Evolutionary conservation across 306 rosid species (phyloP).

Genomic region (Castanopsis chinensis): DNA sequence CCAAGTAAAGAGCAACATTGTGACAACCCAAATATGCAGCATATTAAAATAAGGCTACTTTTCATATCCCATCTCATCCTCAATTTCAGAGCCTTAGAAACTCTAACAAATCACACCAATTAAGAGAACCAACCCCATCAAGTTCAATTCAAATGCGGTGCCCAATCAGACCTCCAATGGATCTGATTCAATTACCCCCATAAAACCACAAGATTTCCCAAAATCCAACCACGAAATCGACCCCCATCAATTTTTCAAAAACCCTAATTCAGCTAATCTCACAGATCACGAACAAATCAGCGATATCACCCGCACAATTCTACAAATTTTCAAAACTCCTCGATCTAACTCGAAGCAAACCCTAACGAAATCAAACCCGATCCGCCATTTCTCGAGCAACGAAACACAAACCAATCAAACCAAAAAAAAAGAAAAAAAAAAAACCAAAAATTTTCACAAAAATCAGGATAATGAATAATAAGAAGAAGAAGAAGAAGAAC

Average conservation of each 20-base stretch:
- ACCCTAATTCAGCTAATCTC: conserved; percentile 22
- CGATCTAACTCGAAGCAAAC: conserved; percentile 1
- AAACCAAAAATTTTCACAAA: not conserved
- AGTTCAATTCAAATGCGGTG: not conserved
- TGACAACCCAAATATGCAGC: not conserved
- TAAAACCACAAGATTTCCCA: not conserved
- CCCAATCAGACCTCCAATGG: not conserved
- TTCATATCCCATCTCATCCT: not conserved
- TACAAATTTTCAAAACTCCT: not conserved
- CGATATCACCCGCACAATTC: not conserved
- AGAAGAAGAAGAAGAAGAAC: conserved; percentile 22
- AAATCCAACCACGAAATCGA: conserved; percentile 28
- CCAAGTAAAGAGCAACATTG: not conserved
- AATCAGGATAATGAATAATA: no score
- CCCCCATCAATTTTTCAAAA: not conserved
- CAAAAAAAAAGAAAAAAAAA: not conserved
- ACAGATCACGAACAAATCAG: conserved; percentile 20
- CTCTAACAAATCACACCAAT: not conserved
- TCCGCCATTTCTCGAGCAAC: conserved; percentile 23
- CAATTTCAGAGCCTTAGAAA: not conserved
- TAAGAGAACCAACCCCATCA: not conserved
- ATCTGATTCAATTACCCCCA: conserved; percentile 13
- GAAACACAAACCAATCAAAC: conserved; percentile 1
- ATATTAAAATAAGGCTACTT: not conserved
- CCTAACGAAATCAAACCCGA: conserved; percentile 30